These are phyloP conservation scores for Fusarium virguliforme DNA, from an alignment of 2,329 filamentous ascomycete species.

Conservation along the genomic window DNA sequence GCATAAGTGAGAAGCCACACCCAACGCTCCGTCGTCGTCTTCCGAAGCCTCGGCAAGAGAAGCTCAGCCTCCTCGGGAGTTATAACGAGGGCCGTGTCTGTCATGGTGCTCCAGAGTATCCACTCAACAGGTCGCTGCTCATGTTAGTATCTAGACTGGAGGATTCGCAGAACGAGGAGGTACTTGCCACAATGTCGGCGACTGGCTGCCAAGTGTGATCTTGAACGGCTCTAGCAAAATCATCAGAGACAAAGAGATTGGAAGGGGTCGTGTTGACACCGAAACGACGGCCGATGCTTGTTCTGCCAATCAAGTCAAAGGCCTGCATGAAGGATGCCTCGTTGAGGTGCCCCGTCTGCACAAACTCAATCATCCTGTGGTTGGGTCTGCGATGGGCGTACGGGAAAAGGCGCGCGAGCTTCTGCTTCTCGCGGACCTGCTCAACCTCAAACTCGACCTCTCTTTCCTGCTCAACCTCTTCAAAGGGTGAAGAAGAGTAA, in stretches of 20 bases:
- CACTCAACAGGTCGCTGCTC: slow-evolving; percentile 69
- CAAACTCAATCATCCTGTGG: slow-evolving; percentile 56
- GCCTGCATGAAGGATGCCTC: slow-evolving; percentile 55
- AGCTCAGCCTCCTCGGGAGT: slow-evolving; percentile 75
- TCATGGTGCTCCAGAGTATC: slow-evolving; percentile 70
- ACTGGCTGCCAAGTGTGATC: background rate
- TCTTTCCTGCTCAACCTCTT: slow-evolving; percentile 74
- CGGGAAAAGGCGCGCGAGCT: slow-evolving; percentile 59
- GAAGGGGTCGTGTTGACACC: slow-evolving; percentile 25
- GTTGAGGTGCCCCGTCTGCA: slow-evolving; percentile 58
- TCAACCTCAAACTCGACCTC: slow-evolving; percentile 74
- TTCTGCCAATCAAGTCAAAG: slow-evolving; percentile 60
- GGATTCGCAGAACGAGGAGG: background rate
- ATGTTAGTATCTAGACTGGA: slow-evolving; percentile 42
- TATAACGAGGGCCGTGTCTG: slow-evolving; percentile 68
- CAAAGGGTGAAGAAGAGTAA: slow-evolving; percentile 66
- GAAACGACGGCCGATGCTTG: slow-evolving; percentile 56
- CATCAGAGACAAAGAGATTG: slow-evolving; percentile 56
- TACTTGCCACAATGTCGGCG: slow-evolving; percentile 31
- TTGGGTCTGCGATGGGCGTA: slow-evolving; percentile 64
- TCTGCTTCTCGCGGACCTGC: slow-evolving; percentile 69
- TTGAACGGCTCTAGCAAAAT: slow-evolving; percentile 39
- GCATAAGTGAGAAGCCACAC: slow-evolving; percentile 71
- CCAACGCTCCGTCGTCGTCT: background rate
- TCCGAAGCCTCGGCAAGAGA: slow-evolving; percentile 64